Base-by-base conservation (phyloP, 163 green algal species). In the Chloromonas sp. region DNA sequence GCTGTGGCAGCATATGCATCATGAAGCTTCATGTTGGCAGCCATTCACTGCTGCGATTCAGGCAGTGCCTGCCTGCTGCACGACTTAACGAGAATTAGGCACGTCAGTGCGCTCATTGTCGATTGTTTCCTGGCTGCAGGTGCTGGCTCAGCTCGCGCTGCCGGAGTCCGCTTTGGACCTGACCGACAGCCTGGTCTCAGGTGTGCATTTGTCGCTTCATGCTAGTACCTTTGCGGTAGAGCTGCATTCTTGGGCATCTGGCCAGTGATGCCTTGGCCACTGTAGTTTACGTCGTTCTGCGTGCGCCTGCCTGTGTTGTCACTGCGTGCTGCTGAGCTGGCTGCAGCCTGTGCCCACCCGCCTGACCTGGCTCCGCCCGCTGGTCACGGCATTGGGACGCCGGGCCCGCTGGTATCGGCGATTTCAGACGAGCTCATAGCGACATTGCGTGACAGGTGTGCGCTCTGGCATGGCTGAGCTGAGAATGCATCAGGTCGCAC, bases 391-490 rank as follows among this genome's bases (percentile, higher is more conserved):
- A 94, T 99, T 58, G 91, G 90, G 76, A 92, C 89, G 60, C 94
- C 96, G 1, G 86, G 92, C 57, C 91, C 94, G 14, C 92, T 99
- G 8, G 96, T 99, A 88, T 86, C 79, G 1, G 91, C 94, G 71
- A 99, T 99, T 78, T 79, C 87, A 0, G 93, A 98, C 5, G 97
- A 98, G 11, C 86, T 94, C 76, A 88, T 94, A 2, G 90, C 87
- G 74, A 82, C 82, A 61, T 90, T 98, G 76, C 84, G 92, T 15
- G 85, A 81, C 3, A 89, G 87, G 70, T 93, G 82, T 59, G 85
- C 15, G 8, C 0, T 14, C 57, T 2, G 2, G 81, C 13, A 81
- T 8, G 5, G 66, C 11, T 11, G 11, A 76, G 36, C 36, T 36
- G 66, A 76, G 11, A 76, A 76, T 76, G 66, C 66, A 8, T 76